Evolutionary conservation across 148 eudicot species (phyloP).

Genomic region (Beta vulgaris): DNA sequence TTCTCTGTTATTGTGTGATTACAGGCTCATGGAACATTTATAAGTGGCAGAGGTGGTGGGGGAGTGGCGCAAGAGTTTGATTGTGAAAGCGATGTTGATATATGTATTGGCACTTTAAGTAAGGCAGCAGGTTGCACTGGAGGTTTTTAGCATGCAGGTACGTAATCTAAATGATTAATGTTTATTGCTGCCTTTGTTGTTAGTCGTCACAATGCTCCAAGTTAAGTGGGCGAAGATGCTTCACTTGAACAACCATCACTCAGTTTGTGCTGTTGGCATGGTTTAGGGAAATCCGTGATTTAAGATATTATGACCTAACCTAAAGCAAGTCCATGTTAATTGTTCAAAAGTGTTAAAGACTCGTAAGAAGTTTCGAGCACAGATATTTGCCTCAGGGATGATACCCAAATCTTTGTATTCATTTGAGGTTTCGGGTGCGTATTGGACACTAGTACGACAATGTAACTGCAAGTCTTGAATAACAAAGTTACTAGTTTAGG

Average conservation of each 20-base stretch:
- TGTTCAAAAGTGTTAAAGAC: too few relatives aligned
- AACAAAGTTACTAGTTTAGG: not conserved
- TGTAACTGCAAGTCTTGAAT: not conserved
- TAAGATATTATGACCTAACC: not conserved
- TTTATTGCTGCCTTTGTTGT: not conserved
- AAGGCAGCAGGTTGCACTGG: slow-evolving; percentile 98
- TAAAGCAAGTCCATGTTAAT: not conserved
- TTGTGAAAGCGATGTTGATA: slow-evolving; percentile 81
- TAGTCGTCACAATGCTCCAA: not conserved
- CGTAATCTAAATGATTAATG: not conserved
- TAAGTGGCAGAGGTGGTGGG: slow-evolving; percentile 86
- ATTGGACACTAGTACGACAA: not conserved
- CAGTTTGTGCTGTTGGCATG: not conserved
- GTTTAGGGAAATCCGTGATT: not conserved
- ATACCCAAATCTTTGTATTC: not conserved
- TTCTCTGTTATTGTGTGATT: slow-evolving; percentile 4
- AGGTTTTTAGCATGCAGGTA: slow-evolving; percentile 99
- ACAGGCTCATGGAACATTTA: slow-evolving; percentile 97
- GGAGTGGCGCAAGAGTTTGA: slow-evolving; percentile 85
- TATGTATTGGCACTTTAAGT: slow-evolving; percentile 92
- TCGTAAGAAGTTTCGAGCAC: not conserved
- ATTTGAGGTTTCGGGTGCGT: not conserved
- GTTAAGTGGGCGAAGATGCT: not conserved
- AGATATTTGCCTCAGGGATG: not conserved
- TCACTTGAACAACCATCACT: not conserved